Evolutionary conservation across 1,284 basidiomycete genomes (phyloP).

Genomic region (Leccinum pallidistipes): DNA sequence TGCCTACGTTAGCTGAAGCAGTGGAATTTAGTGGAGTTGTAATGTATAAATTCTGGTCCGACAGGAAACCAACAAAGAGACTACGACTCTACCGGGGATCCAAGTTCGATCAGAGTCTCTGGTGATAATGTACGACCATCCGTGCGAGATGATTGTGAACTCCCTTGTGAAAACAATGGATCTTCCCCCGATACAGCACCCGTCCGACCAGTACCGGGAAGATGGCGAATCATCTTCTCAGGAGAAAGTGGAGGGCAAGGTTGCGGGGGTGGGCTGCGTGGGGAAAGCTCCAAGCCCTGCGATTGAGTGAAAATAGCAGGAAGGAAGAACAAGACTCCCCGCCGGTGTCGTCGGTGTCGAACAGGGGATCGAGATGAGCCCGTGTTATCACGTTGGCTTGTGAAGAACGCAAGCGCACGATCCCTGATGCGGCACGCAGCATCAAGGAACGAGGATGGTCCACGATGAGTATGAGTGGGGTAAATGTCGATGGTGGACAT

Average conservation of each 20-base stretch:
- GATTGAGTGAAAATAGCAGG: constrained; percentile 72
- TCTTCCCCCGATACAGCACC: constrained; percentile 28
- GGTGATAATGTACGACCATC: constrained; percentile 32
- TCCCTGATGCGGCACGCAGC: constrained; percentile 55
- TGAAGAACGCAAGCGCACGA: constrained; percentile 49
- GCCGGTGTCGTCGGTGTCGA: constrained; percentile 48
- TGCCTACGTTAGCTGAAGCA: constrained; percentile 35
- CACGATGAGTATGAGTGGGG: constrained; percentile 39
- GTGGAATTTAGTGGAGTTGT: constrained; percentile 30
- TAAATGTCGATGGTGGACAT: constrained; percentile 39
- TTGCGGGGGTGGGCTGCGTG: constrained; percentile 36
- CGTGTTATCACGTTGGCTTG: constrained; percentile 39
- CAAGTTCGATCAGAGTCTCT: constrained; percentile 34
- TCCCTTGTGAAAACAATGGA: constrained; percentile 29
- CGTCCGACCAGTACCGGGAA: constrained; percentile 23
- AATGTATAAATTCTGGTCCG: constrained; percentile 23
- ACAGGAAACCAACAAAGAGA: constrained; percentile 10
- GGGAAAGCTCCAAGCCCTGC: constrained; percentile 47
- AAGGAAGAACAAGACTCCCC: constrained; percentile 76
- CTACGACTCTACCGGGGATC: constrained; percentile 27
- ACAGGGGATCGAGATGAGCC: constrained; percentile 43
- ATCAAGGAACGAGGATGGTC: constrained; percentile 45
- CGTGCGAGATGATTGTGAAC: constrained; percentile 33
- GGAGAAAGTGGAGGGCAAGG: constrained; percentile 31
- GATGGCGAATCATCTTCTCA: constrained; percentile 37